Percentiles rank a stretch among this genome's conserved stretches.
Evolutionary conservation across 2,329 filamentous ascomycete genomes (phyloP).

Genomic region (Geosmithia putterillii): DNA sequence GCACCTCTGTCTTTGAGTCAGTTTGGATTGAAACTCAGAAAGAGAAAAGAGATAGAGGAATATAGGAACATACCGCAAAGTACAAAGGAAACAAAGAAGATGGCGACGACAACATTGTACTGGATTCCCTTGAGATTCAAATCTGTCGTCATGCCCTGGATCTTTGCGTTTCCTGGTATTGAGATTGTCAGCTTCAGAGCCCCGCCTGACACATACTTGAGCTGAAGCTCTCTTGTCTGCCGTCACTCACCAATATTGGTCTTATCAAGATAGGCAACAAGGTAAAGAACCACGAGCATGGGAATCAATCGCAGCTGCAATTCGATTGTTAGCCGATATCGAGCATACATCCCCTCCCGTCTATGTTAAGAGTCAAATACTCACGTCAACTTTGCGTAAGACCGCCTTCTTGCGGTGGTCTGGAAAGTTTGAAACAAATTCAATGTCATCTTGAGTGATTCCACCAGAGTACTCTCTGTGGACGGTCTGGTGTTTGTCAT

Average conservation of each 20-base stretch:
- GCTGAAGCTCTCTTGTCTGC: no score
- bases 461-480: conserved; percentile 10
- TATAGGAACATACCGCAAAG: conserved; percentile 9
- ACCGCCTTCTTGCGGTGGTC: conserved; percentile 14
- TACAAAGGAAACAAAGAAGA: conserved; percentile 38
- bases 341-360: no score
- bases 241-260: no score
- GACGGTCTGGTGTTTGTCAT: conserved; percentile 10
- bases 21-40: neutral
- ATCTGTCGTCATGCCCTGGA: conserved; percentile 21
- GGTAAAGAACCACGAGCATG: conserved; percentile 16
- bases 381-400: conserved; percentile 17
- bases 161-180: conserved; percentile 34
- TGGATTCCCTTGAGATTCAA: conserved; percentile 38
- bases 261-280: conserved; percentile 27
- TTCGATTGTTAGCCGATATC: no score
- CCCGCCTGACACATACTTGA: no score
- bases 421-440: conserved; percentile 16
- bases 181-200: conserved; percentile 5
- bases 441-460: conserved; percentile 13
- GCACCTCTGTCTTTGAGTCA: conserved; percentile 11
- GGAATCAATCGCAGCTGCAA: conserved; percentile 15
- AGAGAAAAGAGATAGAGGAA: no score
- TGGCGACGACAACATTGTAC: conserved; percentile 22
- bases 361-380: no score